Conservation (phyloP, 1,284 basidiomycete genomes). For the Fomitopsis pinicola region DNA sequence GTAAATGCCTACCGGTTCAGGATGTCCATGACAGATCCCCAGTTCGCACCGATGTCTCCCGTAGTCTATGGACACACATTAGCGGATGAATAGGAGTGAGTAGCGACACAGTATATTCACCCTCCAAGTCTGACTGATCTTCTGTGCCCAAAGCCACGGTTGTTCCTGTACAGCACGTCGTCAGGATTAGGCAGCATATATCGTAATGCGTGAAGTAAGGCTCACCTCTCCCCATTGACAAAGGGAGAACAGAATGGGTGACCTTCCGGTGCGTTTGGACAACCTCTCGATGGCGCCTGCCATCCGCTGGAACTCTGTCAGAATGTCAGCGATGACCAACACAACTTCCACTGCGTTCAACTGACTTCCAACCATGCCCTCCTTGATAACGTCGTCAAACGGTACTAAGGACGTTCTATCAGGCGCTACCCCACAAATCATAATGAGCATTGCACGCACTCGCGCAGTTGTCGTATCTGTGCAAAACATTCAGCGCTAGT, state of each 20-base stretch:
- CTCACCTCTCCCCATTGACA: conserved; percentile 50
- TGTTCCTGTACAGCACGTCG: conserved; percentile 17
- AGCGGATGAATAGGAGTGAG: neutral
- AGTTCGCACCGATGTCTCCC: conserved; percentile 31
- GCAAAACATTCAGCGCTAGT: neutral
- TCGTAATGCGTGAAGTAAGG: neutral
- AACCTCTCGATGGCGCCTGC: conserved; percentile 40
- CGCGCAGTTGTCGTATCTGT: conserved; percentile 47
- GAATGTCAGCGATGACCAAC: neutral
- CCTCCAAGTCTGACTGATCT: conserved; percentile 42
- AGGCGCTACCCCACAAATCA: neutral
- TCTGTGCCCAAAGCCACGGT: conserved; percentile 35
- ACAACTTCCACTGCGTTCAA: conserved; percentile 2
- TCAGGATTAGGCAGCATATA: neutral
- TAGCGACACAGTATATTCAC: conserved; percentile 22
- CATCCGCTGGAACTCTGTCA: conserved; percentile 47
- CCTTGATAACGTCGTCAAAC: conserved; percentile 39
- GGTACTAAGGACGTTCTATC: conserved; percentile 32
- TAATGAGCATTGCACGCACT: conserved; percentile 25
- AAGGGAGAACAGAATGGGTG: conserved; percentile 44
- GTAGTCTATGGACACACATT: conserved; percentile 21
- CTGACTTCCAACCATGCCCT: conserved; percentile 47
- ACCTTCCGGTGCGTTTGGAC: conserved; percentile 32
- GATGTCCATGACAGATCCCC: conserved; percentile 36
- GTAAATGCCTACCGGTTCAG: conserved; percentile 34